Percentiles rank a stretch among this genome's conserved stretches.
Conservation (phyloP, 2,329 filamentous ascomycete genomes). For the Aspergillus hortae region DNA sequence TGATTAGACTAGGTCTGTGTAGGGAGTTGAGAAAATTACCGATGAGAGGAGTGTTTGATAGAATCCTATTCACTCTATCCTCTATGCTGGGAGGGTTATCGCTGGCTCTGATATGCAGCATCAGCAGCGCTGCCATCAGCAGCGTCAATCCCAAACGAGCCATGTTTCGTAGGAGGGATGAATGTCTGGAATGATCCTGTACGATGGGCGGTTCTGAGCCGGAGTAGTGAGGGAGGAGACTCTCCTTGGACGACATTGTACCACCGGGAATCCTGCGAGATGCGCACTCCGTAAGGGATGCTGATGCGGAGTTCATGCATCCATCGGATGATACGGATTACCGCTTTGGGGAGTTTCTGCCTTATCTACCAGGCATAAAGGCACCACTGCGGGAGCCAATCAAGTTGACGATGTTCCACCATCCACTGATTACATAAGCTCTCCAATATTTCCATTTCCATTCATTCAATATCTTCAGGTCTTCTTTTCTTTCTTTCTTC, state of each 20-base stretch:
- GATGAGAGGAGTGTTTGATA: conserved; percentile 48
- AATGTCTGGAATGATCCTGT: not conserved
- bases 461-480: not conserved
- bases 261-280: not conserved
- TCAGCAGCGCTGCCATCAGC: conserved; percentile 6
- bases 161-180: not conserved
- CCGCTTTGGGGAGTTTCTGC: not conserved
- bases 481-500: too few species aligned
- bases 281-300: not conserved
- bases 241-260: not conserved
- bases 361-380: not conserved
- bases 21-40: conserved; percentile 27
- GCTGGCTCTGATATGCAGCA: conserved; percentile 3
- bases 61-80: conserved; percentile 42
- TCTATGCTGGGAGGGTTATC: conserved; percentile 22
- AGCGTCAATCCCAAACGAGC: conserved; percentile 1
- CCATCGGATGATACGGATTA: not conserved
- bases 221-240: not conserved
- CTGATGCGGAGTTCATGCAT: not conserved
- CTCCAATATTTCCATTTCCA: not conserved
- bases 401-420: not conserved
- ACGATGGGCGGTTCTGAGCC: not conserved
- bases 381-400: conserved; percentile 6
- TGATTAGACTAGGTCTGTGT: not conserved
- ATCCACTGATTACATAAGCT: too few species aligned